Conservation (phyloP, 2,329 filamentous ascomycete species). For the Orbilia brochopaga region DNA sequence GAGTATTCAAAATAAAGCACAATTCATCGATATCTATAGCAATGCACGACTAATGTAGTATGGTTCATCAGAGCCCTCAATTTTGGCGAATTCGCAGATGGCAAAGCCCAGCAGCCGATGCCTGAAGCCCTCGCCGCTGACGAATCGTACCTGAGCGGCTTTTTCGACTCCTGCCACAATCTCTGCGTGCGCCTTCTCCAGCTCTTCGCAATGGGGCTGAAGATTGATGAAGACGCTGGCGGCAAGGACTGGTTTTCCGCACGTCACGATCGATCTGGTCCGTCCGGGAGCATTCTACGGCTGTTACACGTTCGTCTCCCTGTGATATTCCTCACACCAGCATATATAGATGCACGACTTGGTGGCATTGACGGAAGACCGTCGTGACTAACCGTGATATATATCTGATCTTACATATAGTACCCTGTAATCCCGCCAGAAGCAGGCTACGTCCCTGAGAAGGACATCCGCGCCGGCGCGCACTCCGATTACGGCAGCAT, state of each 20-base stretch:
- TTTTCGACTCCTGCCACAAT: conserved; percentile 72
- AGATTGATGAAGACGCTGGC: conserved; percentile 60
- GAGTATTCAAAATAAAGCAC: conserved; percentile 65
- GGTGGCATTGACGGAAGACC: not conserved
- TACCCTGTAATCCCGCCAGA: conserved; percentile 61
- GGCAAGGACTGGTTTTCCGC: conserved; percentile 65
- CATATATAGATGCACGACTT: not conserved
- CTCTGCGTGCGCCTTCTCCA: conserved; percentile 76
- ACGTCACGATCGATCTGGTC: conserved; percentile 65
- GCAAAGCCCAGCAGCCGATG: conserved; percentile 76
- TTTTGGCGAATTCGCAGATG: conserved; percentile 75
- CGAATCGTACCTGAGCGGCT: conserved; percentile 68
- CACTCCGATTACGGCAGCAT: conserved; percentile 63
- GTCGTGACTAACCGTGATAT: not conserved
- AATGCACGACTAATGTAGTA: not conserved
- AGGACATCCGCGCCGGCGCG: conserved; percentile 83
- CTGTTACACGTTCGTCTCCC: conserved; percentile 69
- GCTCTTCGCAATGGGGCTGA: conserved; percentile 78
- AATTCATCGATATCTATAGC: not conserved
- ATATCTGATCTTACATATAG: conserved; percentile 16
- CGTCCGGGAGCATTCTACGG: conserved; percentile 69
- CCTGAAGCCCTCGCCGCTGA: conserved; percentile 69
- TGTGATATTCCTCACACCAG: conserved; percentile 55
- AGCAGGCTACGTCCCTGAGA: conserved; percentile 60
- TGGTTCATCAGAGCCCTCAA: conserved; percentile 76